A percentile compares a stretch with the other conserved stretches of the same genome.
Conservation (phyloP, 2,329 filamentous ascomycete species). For the Microcyclosporella mali region DNA sequence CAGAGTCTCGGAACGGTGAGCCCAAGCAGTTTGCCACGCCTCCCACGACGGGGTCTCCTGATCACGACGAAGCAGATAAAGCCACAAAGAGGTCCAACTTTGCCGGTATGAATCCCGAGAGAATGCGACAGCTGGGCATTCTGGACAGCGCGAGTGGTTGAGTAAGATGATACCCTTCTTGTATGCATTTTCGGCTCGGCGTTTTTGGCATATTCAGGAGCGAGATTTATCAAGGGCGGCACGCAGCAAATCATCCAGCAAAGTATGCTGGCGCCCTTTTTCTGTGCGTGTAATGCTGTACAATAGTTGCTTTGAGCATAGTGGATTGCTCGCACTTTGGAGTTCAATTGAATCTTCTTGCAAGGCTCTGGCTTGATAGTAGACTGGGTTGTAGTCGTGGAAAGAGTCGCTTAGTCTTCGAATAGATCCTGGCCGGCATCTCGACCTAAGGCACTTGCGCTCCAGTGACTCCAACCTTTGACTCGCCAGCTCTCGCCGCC, state of each 20-base stretch:
- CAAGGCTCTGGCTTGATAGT: neutral
- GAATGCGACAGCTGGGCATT: conserved; percentile 30
- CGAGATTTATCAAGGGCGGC: no score
- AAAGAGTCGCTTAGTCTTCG: conserved; percentile 15
- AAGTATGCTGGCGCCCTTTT: no score
- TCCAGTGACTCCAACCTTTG: conserved; percentile 57
- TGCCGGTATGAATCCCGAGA: conserved; percentile 32
- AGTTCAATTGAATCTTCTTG: neutral
- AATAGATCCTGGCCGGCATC: conserved; percentile 44
- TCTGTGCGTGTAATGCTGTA: conserved; percentile 14
- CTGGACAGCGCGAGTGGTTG: conserved; percentile 22
- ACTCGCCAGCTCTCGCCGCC: conserved; percentile 43
- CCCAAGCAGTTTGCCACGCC: conserved; percentile 43
- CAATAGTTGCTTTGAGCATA: conserved; percentile 8
- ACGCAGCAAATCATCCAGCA: no score
- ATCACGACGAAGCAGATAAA: conserved; percentile 28
- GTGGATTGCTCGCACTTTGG: neutral
- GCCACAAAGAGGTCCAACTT: conserved; percentile 21
- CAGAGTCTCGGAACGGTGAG: conserved; percentile 21
- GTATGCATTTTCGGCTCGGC: neutral
- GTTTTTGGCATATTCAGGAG: neutral
- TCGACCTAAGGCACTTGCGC: conserved; percentile 53
- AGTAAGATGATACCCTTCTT: conserved; percentile 8
- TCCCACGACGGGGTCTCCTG: conserved; percentile 33
- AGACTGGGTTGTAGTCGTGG: no score